Conservation (phyloP, 2,329 filamentous ascomycete genomes). For the Paramyrothecium roridum region DNA sequence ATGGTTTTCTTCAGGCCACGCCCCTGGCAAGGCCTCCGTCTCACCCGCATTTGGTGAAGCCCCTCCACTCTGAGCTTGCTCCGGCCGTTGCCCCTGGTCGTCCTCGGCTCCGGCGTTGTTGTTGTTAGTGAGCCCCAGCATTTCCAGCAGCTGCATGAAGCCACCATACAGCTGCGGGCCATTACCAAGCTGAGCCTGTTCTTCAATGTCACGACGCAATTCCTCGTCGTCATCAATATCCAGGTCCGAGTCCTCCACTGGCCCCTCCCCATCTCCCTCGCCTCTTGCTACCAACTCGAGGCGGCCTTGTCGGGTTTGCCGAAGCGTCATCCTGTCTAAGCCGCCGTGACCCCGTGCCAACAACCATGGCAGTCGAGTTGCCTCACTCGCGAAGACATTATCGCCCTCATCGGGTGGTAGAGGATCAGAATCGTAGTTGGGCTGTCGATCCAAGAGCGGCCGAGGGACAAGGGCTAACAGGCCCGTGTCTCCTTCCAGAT, state of each 20-base stretch:
- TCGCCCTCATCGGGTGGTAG: slow-evolving; percentile 64
- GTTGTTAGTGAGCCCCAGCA: not conserved
- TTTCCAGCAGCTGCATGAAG: slow-evolving; percentile 19
- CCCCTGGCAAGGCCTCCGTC: slow-evolving; percentile 22
- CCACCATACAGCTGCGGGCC: slow-evolving; percentile 21
- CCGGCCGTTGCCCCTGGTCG: slow-evolving; percentile 5
- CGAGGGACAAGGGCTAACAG: slow-evolving; percentile 70
- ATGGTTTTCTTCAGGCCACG: slow-evolving; percentile 28
- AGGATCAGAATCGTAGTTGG: slow-evolving; percentile 77
- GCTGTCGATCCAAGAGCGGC: slow-evolving; percentile 58
- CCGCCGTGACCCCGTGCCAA: slow-evolving; percentile 10
- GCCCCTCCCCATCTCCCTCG: slow-evolving; percentile 2
- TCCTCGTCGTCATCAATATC: slow-evolving; percentile 23
- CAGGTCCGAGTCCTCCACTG: slow-evolving; percentile 19
- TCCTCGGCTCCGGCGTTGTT: slow-evolving; percentile 8
- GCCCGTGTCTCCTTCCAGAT: slow-evolving; percentile 70
- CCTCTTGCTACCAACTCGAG: slow-evolving; percentile 1
- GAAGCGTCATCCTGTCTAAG: not conserved
- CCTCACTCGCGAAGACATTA: slow-evolving; percentile 47
- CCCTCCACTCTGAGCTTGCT: slow-evolving; percentile 3
- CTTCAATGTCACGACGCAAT: slow-evolving; percentile 25
- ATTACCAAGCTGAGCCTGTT: slow-evolving; percentile 17
- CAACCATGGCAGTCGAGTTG: slow-evolving; percentile 40
- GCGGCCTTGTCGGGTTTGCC: slow-evolving; percentile 1
- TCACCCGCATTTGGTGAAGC: slow-evolving; percentile 5